Base-by-base conservation (phyloP, 1,139 yeast species). In the Blastobotrys arbuscula region DNA sequence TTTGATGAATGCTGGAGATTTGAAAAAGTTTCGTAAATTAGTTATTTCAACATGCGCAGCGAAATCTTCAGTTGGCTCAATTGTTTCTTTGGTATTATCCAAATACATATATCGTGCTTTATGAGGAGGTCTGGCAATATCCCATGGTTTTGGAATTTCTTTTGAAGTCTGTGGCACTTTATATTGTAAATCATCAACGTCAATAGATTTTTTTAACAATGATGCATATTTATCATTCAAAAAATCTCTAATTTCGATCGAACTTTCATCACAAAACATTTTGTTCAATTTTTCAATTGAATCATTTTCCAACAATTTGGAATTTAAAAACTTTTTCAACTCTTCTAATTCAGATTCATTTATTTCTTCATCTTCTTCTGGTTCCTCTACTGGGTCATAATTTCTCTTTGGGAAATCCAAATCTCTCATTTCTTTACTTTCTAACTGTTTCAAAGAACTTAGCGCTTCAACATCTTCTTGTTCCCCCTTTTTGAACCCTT, bases 81-180 rank as follows among this genome's bases (percentile, higher is more conserved):
- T 50, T 21, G 28, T 40, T 10, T 10, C 7, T 7, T n/a, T 7
- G 4, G 21, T 5, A 20, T 40, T 43, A 33, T 86, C 94, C 41
- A 90, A 74, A 63, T 88, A 92, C 74, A 89, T 67, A 65, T 76
- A 94, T 54, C 97, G 73, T 68, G 88, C 92, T 62, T 94, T 89
- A 64, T 90, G 97, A 9, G 97, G 95, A 15, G 98, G 97, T 38
- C 85, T 79, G 0, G 97, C 94, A 43, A 90, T 75, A 56, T 84
- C 81, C 98, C 98, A 94, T 2, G 96, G 96, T 49, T 67, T 70
- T 15, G 52, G 50, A 1, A 88, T 78, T 28, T 86, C 86, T 2
- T 65, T 61, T 7, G 84, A 75, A 1, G 63, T 66, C 44, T 68
- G 69, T 1, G 97, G 96, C 56, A 82, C 78, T 39, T 81, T 79